Percentiles rank a stretch among this genome's conserved stretches.
phyloP scores from a whole-genome alignment of 2,329 filamentous ascomycete species.

The Penicillium verrucosum region DNA sequence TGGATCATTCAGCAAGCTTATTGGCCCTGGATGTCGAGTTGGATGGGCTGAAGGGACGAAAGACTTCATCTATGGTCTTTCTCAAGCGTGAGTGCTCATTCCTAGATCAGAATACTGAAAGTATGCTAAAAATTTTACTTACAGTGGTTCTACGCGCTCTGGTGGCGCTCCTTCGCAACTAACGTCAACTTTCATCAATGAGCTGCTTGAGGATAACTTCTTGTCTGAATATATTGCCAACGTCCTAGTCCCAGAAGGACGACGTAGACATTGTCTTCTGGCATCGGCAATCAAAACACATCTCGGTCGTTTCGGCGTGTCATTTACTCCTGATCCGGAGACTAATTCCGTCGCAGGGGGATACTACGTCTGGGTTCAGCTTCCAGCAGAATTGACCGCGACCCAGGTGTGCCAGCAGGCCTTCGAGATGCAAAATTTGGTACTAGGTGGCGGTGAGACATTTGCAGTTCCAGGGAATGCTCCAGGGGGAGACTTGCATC shows the following conservation, averaged over 20 bases:
- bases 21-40: constrained; percentile 72
- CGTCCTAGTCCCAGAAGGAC: constrained; percentile 34
- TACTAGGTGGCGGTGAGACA: constrained; percentile 7
- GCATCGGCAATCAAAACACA: constrained; percentile 6
- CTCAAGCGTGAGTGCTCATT: constrained; percentile 48
- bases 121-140: background rate
- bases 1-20: constrained; percentile 80
- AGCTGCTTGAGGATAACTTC: constrained; percentile 49
- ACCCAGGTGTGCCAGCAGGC: constrained; percentile 6
- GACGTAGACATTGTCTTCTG: constrained; percentile 4
- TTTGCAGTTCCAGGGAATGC: constrained; percentile 52
- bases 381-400: constrained; percentile 9
- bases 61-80: constrained; percentile 54
- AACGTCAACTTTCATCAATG: constrained; percentile 53
- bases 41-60: constrained; percentile 76
- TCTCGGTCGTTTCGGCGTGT: constrained; percentile 13
- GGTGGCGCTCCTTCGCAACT: constrained; percentile 57
- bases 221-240: constrained; percentile 52
- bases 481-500: constrained; percentile 26
- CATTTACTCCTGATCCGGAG: constrained; percentile 8
- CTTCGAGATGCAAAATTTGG: constrained; percentile 5
- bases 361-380: constrained; percentile 15
- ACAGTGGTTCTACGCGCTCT: constrained; percentile 39
- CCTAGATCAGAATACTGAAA: constrained; percentile 7
- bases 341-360: constrained; percentile 8